Evolutionary conservation across 2,329 filamentous ascomycete species (phyloP).

Genomic region (Colletotrichum spaethianum): DNA sequence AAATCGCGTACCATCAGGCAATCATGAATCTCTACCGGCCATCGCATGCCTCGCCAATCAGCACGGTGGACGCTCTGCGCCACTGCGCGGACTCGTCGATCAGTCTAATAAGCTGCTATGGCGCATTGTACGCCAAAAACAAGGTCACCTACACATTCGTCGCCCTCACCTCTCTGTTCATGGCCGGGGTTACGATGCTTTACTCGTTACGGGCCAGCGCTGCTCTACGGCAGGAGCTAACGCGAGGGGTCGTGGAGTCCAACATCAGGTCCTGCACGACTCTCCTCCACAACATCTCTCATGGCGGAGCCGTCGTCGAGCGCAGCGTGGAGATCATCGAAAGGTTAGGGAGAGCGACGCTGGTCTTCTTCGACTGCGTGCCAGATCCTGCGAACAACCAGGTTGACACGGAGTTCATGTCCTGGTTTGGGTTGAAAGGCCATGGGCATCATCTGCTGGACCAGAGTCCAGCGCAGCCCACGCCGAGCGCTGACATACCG

Average conservation of each 20-base stretch:
- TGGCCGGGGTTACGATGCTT: slow-evolving; percentile 49
- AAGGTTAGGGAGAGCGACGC: slow-evolving; percentile 30
- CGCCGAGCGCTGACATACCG: slow-evolving; percentile 27
- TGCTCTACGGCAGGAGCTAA: slow-evolving; percentile 25
- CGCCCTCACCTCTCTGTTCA: slow-evolving; percentile 46
- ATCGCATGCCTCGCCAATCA: slow-evolving; percentile 41
- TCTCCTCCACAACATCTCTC: slow-evolving; percentile 20
- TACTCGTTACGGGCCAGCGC: slow-evolving; percentile 46
- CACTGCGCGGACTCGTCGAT: slow-evolving; percentile 42
- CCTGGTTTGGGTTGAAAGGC: slow-evolving; percentile 45
- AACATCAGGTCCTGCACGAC: slow-evolving; percentile 21
- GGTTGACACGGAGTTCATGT: slow-evolving; percentile 45
- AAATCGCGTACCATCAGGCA: slow-evolving; percentile 48
- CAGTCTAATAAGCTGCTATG: slow-evolving; percentile 42
- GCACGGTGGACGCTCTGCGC: slow-evolving; percentile 35
- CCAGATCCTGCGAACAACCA: slow-evolving; percentile 6
- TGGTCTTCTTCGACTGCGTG: slow-evolving; percentile 18
- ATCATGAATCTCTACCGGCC: slow-evolving; percentile 45
- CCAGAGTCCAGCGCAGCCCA: slow-evolving; percentile 13
- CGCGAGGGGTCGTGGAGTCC: slow-evolving; percentile 11
- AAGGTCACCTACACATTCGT: slow-evolving; percentile 48
- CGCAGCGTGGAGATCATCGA: slow-evolving; percentile 12
- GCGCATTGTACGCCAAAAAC: slow-evolving; percentile 46
- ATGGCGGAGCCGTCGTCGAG: slow-evolving; percentile 22
- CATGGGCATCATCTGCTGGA: slow-evolving; percentile 16